phyloP scores from a whole-genome alignment of 306 rosid genomes.

The Bauhinia variegata region DNA sequence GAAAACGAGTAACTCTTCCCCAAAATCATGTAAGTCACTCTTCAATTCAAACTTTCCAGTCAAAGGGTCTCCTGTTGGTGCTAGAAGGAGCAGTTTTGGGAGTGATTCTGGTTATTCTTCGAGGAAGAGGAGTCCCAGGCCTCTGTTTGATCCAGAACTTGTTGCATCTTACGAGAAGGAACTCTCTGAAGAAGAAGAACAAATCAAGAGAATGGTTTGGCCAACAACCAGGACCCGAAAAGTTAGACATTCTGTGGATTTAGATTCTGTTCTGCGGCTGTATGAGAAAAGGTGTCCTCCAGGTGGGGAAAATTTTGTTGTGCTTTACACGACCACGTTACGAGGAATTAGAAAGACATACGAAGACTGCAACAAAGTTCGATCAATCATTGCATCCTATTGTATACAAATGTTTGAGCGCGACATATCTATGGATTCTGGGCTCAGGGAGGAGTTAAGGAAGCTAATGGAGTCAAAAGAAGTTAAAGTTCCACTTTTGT shows the following conservation, averaged over 20 bases:
- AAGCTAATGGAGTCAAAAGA: slow-evolving; percentile 62
- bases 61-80: slow-evolving; percentile 59
- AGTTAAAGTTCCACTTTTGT: slow-evolving; percentile 75
- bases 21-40: slow-evolving; percentile 42
- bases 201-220: slow-evolving; percentile 79
- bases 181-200: slow-evolving; percentile 69
- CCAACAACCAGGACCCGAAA: slow-evolving; percentile 53
- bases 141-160: slow-evolving; percentile 84
- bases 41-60: slow-evolving; percentile 47
- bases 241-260: slow-evolving; percentile 33
- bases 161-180: slow-evolving; percentile 73
- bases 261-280: slow-evolving; percentile 43
- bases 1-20: slow-evolving; percentile 44
- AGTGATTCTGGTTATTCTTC: slow-evolving; percentile 38
- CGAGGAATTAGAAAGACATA: slow-evolving; percentile 91
- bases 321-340: slow-evolving; percentile 81
- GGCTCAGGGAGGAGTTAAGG: slow-evolving; percentile 80
- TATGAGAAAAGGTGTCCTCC: slow-evolving; percentile 70
- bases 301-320: slow-evolving; percentile 66
- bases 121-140: slow-evolving; percentile 53
- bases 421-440: slow-evolving; percentile 92
- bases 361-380: slow-evolving; percentile 81
- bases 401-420: slow-evolving; percentile 63
- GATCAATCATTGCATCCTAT: slow-evolving; percentile 68
- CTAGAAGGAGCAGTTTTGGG: slow-evolving; percentile 55